Conservation (phyloP, 257 asterid genomes). For the Gardenia jasminoides region DNA sequence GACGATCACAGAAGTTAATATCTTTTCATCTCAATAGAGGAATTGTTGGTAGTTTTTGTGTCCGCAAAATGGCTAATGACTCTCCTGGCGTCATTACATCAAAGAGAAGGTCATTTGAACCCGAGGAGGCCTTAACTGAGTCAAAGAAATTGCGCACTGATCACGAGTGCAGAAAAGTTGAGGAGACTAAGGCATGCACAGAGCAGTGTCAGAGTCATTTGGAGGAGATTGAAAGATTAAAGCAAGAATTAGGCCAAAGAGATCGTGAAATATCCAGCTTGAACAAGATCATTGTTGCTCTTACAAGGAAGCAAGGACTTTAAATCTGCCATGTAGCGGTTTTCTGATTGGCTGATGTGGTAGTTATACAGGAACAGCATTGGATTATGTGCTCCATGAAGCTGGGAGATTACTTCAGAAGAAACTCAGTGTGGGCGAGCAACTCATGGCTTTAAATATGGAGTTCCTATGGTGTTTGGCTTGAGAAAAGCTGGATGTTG, state of each 20-base stretch:
- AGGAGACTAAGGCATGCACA: slow-evolving; percentile 12
- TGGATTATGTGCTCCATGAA: not conserved
- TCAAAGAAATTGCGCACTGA: slow-evolving; percentile 42
- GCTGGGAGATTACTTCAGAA: not conserved
- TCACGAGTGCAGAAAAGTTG: slow-evolving; percentile 26
- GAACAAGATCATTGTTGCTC: slow-evolving; percentile 66
- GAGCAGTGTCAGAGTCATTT: slow-evolving; percentile 37
- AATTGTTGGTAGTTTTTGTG: slow-evolving; percentile 38
- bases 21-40: slow-evolving; percentile 48
- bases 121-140: slow-evolving; percentile 23
- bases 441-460: too few species aligned
- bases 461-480: not conserved
- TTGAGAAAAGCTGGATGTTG: not conserved
- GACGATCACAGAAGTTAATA: slow-evolving; percentile 57
- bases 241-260: slow-evolving; percentile 51
- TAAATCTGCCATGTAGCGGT: slow-evolving; percentile 17
- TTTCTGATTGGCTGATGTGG: not conserved
- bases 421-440: not conserved
- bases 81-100: slow-evolving; percentile 18
- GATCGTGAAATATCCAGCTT: slow-evolving; percentile 63
- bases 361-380: not conserved
- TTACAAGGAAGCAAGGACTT: slow-evolving; percentile 81
- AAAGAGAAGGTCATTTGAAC: slow-evolving; percentile 52
- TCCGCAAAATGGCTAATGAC: slow-evolving; percentile 38
- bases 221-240: slow-evolving; percentile 61